Conservation (phyloP, 352 stramenopile genomes). For the Phytophthora brassicae region DNA sequence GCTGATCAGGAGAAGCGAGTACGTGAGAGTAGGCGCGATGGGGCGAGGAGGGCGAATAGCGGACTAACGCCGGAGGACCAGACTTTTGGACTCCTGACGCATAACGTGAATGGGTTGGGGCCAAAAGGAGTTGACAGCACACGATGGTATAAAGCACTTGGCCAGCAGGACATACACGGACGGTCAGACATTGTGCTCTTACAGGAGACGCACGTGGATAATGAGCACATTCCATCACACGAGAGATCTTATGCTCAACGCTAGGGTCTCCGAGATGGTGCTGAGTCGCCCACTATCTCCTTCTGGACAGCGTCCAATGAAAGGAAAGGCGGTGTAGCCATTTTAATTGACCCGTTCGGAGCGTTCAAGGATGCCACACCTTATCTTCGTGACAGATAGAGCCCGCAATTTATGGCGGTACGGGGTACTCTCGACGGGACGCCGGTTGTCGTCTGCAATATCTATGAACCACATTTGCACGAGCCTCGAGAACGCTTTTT, state of each 20-base stretch:
- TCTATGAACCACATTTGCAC: background rate
- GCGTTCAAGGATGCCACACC: background rate
- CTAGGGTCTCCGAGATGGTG: background rate
- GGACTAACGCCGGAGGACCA: conserved; percentile 1
- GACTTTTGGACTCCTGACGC: background rate
- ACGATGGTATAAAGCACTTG: background rate
- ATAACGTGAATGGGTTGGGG: conserved; percentile 10
- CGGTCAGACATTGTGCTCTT: background rate
- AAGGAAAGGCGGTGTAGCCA: background rate
- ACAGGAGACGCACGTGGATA: conserved; percentile 1
- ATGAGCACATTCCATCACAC: too few species aligned
- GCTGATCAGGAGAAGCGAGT: too few species aligned
- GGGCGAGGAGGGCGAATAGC: too few species aligned
- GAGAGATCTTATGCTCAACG: background rate
- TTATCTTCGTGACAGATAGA: background rate
- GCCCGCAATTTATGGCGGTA: background rate
- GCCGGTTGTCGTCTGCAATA: background rate
- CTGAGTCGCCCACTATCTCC: background rate
- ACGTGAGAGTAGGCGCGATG: too few species aligned
- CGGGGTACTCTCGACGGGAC: background rate
- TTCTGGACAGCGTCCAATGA: background rate
- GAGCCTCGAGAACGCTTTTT: background rate
- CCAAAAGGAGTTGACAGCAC: background rate
- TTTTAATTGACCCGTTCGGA: background rate
- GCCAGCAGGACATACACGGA: background rate